Base-by-base conservation (phyloP, 2,329 filamentous ascomycete species). In the Phyllosticta citrichinensis region DNA sequence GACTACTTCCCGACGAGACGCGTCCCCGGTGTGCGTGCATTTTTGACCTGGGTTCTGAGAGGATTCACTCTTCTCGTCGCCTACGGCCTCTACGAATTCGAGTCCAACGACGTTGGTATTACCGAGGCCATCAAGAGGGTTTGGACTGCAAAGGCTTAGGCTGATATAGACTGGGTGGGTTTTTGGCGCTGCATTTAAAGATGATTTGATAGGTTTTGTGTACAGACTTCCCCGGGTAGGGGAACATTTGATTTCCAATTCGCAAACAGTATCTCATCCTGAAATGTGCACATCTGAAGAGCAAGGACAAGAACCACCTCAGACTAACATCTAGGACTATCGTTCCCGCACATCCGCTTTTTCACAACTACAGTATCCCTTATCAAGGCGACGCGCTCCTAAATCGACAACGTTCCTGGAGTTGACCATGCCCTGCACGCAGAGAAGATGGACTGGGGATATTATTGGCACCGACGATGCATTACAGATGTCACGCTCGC, bases 101-200 rank as follows among this genome's bases (percentile, higher is more conserved):
- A 99, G 86, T 99, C 94, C 33, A 97, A 97, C 72, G 94, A 99
- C 68, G 91, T 99, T 58, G 94, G 94, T 66, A 75, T 99, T 63
- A 96, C 91, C 9, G 93, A 96, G 81, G 87, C 87, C 33, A 81
- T 97, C 66, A 91, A 88, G 82, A 84, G 88, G 72, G 80, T 97
- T 64, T 99, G 94, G 94, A 89, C 82, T 70, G 93, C 94, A 70
- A 60, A 60, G 52, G 51, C 40, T 35, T 56, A 56, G 53, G 51
- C 27, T n/a, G 22, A 12, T 19, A 50, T 30, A 20, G 12, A 24
- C n/a, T 47, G 40, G 40, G 14, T 47, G 40, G 40, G 40, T 47
- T 47, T 47, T 47, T 47, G 40, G 40, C 40, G 40, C 40, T 47
- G 40, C 40, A 47, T 47, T 47, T 47, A 47, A 47, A 47, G 33